Percentiles rank a stretch among this genome's conserved stretches.
Conservation (phyloP, 2,329 filamentous ascomycete species). For the Aspergillus fumigatiaffinis region DNA sequence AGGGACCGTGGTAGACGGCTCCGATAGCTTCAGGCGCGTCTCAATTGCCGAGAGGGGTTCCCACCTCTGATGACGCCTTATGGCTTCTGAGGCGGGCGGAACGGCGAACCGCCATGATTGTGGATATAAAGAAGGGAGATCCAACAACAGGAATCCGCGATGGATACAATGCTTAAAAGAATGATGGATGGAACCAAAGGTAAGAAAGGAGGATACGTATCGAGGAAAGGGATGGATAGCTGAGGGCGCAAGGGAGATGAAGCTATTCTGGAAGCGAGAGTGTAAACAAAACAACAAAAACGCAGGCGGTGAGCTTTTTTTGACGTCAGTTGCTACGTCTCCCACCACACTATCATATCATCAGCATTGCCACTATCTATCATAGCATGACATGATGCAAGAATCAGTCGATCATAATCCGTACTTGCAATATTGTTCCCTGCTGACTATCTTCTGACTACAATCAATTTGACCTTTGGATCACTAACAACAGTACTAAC, state of each 20-base stretch:
- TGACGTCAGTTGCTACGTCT: conserved; percentile 1
- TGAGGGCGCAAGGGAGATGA: neutral
- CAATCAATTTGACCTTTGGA: neutral
- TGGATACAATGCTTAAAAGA: neutral
- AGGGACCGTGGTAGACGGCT: conserved; percentile 1
- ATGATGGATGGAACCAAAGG: neutral
- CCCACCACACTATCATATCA: neutral
- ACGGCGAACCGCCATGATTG: conserved; percentile 36
- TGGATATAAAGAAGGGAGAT: neutral
- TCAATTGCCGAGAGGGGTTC: conserved; percentile 4
- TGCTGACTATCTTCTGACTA: neutral
- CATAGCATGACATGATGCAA: neutral
- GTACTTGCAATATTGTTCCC: neutral
- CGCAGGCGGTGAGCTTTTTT: conserved; percentile 2
- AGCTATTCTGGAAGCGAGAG: neutral
- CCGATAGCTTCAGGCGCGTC: conserved; percentile 10
- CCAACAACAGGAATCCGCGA: conserved; percentile 1
- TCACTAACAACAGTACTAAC: neutral
- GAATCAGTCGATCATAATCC: neutral
- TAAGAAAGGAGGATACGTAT: neutral
- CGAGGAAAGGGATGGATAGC: neutral
- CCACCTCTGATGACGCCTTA: conserved; percentile 31
- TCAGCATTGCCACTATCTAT: neutral
- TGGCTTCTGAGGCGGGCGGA: conserved; percentile 38
- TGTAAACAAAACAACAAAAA: neutral